phyloP scores from a whole-genome alignment of 2,329 filamentous ascomycete species.

The Calonectria pseudoreteaudii region DNA sequence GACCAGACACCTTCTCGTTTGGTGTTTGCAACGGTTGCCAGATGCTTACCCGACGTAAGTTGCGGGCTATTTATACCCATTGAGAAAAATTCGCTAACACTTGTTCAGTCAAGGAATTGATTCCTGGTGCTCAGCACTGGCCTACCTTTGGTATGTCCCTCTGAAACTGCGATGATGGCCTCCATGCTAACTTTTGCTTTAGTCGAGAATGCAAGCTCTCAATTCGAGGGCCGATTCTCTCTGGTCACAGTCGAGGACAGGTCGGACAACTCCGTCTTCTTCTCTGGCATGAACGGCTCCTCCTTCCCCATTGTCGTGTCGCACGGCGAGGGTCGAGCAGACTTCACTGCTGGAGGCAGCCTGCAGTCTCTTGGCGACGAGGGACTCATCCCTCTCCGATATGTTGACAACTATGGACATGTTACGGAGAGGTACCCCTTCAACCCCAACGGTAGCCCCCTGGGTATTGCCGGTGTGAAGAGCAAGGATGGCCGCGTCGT shows the following conservation, averaged over 20 bases:
- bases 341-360: constrained; percentile 68
- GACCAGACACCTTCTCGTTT: constrained; percentile 89
- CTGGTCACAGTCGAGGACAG: constrained; percentile 43
- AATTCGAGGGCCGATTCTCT: constrained; percentile 44
- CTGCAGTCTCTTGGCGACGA: constrained; percentile 69
- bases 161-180: neutral
- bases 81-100: constrained; percentile 1
- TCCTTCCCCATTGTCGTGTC: constrained; percentile 45
- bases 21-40: constrained; percentile 99
- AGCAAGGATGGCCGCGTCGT: constrained; percentile 83
- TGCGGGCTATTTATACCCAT: neutral
- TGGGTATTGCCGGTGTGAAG: constrained; percentile 83
- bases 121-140: constrained; percentile 44
- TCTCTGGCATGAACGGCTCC: constrained; percentile 41
- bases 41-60: constrained; percentile 77
- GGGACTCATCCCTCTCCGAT: constrained; percentile 82
- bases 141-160: constrained; percentile 69
- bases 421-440: constrained; percentile 87
- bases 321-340: constrained; percentile 76
- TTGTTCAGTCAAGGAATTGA: constrained; percentile 40
- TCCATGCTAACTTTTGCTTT: constrained; percentile 12
- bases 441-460: constrained; percentile 87
- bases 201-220: constrained; percentile 75
- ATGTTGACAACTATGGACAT: constrained; percentile 82
- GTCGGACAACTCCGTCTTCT: constrained; percentile 42